These are phyloP conservation scores for Penicillium sp. DNA, from an alignment of 2,329 filamentous ascomycete species.

Conservation along the genomic window DNA sequence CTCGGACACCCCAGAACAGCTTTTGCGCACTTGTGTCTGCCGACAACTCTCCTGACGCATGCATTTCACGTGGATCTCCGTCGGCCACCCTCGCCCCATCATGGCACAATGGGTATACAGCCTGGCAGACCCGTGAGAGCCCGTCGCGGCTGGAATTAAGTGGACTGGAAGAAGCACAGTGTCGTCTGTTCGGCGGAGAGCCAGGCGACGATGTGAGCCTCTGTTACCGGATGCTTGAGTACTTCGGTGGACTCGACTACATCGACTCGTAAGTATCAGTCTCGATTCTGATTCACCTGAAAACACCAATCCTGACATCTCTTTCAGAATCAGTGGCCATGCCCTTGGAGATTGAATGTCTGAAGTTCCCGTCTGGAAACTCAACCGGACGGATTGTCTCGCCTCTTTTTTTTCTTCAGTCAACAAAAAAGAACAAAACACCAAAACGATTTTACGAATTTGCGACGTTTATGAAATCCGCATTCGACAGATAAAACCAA, in stretches of 20 bases:
- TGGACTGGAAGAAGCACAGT: conserved; percentile 40
- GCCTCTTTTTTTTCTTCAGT: conserved; percentile 7
- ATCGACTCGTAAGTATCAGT: conserved; percentile 41
- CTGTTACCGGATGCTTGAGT: conserved; percentile 50
- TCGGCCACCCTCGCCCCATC: conserved; percentile 34
- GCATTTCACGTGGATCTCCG: conserved; percentile 24
- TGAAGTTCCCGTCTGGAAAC: not conserved
- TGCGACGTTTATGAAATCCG: conserved; percentile 20
- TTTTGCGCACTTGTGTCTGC: conserved; percentile 19
- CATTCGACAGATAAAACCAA: conserved; percentile 17
- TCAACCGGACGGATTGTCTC: not conserved
- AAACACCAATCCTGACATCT: conserved; percentile 19
- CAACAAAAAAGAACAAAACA: conserved; percentile 15
- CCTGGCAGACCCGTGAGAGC: conserved; percentile 40
- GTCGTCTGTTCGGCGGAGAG: conserved; percentile 46
- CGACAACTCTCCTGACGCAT: conserved; percentile 16
- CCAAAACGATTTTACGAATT: conserved; percentile 13
- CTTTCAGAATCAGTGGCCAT: conserved; percentile 17
- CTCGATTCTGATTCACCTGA: not conserved
- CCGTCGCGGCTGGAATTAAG: conserved; percentile 28
- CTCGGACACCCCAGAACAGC: conserved; percentile 6
- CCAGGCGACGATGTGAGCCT: conserved; percentile 44
- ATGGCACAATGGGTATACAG: conserved; percentile 43
- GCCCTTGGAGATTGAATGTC: conserved; percentile 29
- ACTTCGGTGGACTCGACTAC: conserved; percentile 50